phyloP scores from a whole-genome alignment of 2,329 filamentous ascomycete genomes.

The Fusarium brevicatenulatum region DNA sequence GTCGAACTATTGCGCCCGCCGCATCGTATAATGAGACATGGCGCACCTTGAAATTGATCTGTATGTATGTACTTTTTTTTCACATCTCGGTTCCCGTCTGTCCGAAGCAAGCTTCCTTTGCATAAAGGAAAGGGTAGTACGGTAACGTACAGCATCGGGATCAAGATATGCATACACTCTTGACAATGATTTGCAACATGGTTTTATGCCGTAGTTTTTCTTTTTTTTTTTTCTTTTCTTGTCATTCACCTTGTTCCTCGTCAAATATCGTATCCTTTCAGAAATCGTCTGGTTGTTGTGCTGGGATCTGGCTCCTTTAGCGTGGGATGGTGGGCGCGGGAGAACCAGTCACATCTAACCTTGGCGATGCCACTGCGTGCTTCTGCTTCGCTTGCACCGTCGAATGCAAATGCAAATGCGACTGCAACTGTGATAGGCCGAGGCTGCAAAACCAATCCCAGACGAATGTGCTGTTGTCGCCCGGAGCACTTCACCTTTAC shows the following conservation, averaged over 20 bases:
- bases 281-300: conserved; percentile 11
- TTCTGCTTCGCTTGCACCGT: conserved; percentile 13
- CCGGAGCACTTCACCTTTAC: conserved; percentile 32
- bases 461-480: conserved; percentile 18
- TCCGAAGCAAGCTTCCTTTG: background rate
- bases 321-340: conserved; percentile 15
- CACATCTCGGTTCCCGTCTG: conserved; percentile 10
- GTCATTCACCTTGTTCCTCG: conserved; percentile 4
- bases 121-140: background rate
- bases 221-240: background rate
- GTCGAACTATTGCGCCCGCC: background rate
- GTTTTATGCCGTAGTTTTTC: conserved; percentile 11
- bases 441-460: conserved; percentile 14
- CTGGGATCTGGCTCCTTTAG: conserved; percentile 14
- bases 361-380: conserved; percentile 31
- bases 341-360: conserved; percentile 23
- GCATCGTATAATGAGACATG: conserved; percentile 27
- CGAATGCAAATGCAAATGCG: conserved; percentile 1
- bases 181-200: conserved; percentile 2
- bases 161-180: conserved; percentile 2
- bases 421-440: conserved; percentile 23
- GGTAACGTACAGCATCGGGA: background rate
- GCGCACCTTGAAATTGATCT: conserved; percentile 15
- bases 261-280: background rate
- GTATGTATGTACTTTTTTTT: background rate